phyloP scores from a whole-genome alignment of 2,329 filamentous ascomycete species.

The Penicillium griseofulvum region DNA sequence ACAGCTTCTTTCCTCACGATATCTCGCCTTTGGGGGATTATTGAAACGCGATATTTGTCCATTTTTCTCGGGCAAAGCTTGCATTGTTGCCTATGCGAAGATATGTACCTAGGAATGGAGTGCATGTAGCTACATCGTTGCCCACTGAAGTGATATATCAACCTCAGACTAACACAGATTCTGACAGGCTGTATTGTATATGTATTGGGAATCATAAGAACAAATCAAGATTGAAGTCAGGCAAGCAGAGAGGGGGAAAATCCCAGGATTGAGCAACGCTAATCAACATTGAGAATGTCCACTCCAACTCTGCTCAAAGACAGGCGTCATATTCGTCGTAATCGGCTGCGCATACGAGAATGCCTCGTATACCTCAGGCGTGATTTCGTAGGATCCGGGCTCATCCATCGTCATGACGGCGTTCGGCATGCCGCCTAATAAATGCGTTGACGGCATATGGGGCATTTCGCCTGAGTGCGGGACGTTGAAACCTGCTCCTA shows the following conservation, averaged over 20 bases:
- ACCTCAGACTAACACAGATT: neutral
- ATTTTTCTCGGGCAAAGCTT: neutral
- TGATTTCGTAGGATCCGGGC: slow-evolving; percentile 41
- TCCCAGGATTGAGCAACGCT: neutral
- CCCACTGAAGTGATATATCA: neutral
- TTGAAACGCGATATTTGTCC: neutral
- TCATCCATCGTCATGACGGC: slow-evolving; percentile 40
- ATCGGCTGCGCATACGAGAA: slow-evolving; percentile 47
- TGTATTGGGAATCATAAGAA: neutral
- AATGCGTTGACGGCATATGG: slow-evolving; percentile 29
- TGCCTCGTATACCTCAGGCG: slow-evolving; percentile 46
- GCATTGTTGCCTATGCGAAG: neutral
- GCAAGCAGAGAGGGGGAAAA: no score
- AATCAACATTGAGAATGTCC: slow-evolving; percentile 9
- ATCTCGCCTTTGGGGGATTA: neutral
- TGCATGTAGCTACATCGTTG: neutral
- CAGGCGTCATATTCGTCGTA: slow-evolving; percentile 41
- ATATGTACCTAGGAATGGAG: no score
- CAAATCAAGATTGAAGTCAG: neutral
- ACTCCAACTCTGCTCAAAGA: slow-evolving; percentile 30
- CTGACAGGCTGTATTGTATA: neutral
- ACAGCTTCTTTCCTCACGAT: neutral
- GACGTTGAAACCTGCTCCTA: slow-evolving; percentile 23
- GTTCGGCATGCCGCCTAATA: slow-evolving; percentile 34
- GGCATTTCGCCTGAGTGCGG: slow-evolving; percentile 24